Base-by-base conservation (phyloP, 2,329 filamentous ascomycete genomes). In the Xylaria sp. region DNA sequence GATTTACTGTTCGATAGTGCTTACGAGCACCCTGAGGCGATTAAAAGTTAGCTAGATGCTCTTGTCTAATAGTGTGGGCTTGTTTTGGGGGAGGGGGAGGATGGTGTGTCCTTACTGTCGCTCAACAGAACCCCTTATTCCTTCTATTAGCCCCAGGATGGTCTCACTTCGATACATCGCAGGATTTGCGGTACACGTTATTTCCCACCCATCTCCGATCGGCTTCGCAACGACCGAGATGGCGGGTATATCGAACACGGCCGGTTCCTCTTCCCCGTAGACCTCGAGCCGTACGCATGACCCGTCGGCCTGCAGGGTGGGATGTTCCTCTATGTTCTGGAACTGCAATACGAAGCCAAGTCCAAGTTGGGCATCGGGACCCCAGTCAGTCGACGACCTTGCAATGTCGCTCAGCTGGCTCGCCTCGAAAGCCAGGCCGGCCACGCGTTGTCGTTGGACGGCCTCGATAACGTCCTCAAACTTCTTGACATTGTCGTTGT, bases 1-100 rank as follows among this genome's bases (percentile, higher is more conserved):
- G 47, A 58, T 27, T 11, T 58, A 13, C 31, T 58, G n/a, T 58
- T 58, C n/a, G 21, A 58, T 13, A 35, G 43, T 35, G 49, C 55
- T 7, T 58, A 58, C 25, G 29, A 46, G 7, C 55, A 58, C 38
- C n/a, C 31, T 31, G 55, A 23, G 25, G 15, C n/a, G 44, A 47
- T 47, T 33, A 33, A 47, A 47, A 46, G 41, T 46, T 46, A 46
- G 41, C 41, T 37, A n/a, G 35, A 37, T 37, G 35, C 35, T 37
- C 35, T 37, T 37, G 35, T 37, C 35, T 37, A 37, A 37, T 17
- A 37, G 35, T 37, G 35, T 37, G 35, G 35, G 35, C 35, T 37
- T 37, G 35, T 37, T 37, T 37, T 37, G 35, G 35, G 35, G 35
- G 35, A 37, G 35, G 41, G 21, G 41, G 41, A 46, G 41, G 23